Conservation (phyloP, 345 rosid species). For the Raphanus raphanistrum region DNA sequence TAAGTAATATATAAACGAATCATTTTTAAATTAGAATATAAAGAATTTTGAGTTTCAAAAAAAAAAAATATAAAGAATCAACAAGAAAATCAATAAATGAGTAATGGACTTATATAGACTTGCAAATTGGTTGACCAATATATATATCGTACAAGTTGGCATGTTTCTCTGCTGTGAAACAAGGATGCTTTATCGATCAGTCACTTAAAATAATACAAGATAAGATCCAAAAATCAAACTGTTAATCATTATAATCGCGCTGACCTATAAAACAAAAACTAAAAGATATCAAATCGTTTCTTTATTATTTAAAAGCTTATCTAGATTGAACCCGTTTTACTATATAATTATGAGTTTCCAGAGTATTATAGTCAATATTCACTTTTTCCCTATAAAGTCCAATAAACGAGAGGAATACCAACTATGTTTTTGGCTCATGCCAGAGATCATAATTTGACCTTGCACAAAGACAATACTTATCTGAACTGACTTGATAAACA, state of each 20-base stretch:
- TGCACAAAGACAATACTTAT: background rate
- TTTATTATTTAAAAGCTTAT: constrained; percentile 20
- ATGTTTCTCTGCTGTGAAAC: background rate
- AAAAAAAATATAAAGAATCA: background rate
- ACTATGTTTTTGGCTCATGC: background rate
- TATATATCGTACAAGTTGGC: constrained; percentile 8
- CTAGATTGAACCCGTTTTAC: constrained; percentile 16
- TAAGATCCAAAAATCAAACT: constrained; percentile 25
- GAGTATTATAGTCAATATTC: background rate
- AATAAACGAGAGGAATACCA: background rate
- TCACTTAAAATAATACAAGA: constrained; percentile 22
- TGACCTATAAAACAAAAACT: constrained; percentile 10
- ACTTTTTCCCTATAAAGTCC: background rate
- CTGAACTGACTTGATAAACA: background rate
- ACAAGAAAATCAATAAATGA: background rate
- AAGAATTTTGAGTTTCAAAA: too few relatives aligned
- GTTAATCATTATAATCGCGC: constrained; percentile 24
- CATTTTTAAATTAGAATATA: background rate
- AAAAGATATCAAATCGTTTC: constrained; percentile 7
- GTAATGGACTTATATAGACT: background rate
- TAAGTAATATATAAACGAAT: background rate
- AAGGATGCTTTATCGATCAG: background rate
- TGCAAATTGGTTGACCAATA: background rate
- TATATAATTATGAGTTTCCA: constrained; percentile 21
- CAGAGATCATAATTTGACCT: constrained; percentile 4